A percentile compares a stretch with the other conserved stretches of the same genome.
phyloP scores from a whole-genome alignment of 2,329 filamentous ascomycete genomes.

The Phialophora macrospora region DNA sequence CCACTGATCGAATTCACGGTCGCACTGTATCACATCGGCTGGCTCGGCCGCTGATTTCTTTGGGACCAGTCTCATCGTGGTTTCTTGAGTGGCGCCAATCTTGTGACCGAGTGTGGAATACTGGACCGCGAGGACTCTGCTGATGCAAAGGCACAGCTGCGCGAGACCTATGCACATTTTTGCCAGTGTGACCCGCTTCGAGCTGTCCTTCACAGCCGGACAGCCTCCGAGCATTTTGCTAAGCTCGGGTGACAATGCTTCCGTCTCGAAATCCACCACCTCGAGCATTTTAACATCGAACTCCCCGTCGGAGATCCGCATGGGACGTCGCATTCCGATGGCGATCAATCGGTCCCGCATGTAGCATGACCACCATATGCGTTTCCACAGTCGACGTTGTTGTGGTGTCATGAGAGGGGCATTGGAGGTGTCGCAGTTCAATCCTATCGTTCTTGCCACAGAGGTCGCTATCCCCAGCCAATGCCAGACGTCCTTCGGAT shows the following conservation, averaged over 20 bases:
- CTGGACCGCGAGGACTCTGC: conserved; percentile 84
- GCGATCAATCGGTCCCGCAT: conserved; percentile 93
- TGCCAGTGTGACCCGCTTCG: conserved; percentile 77
- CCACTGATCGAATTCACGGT: conserved; percentile 80
- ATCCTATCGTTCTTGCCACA: conserved; percentile 87
- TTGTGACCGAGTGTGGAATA: conserved; percentile 90
- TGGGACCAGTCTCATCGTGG: conserved; percentile 85
- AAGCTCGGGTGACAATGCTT: conserved; percentile 68
- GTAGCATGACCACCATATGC: conserved; percentile 98
- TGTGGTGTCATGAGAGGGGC: conserved; percentile 71
- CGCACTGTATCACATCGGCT: conserved; percentile 77
- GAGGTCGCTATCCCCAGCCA: conserved; percentile 98
- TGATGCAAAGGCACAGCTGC: conserved; percentile 86
- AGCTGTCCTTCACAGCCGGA: conserved; percentile 69
- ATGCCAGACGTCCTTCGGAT: conserved; percentile 97
- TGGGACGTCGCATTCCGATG: conserved; percentile 89
- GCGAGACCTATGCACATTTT: conserved; percentile 91
- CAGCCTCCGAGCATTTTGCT: conserved; percentile 72
- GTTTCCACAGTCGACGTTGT: conserved; percentile 85
- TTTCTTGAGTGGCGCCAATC: conserved; percentile 72
- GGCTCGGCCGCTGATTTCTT: conserved; percentile 85
- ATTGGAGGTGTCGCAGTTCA: conserved; percentile 82
- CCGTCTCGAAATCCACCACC: conserved; percentile 81
- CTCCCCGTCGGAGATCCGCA: conserved; percentile 89
- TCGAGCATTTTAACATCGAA: conserved; percentile 91